These are phyloP conservation scores for Tuber umbilicatum DNA, from an alignment of 495 filamentous ascomycete genomes.

Conservation along the genomic window DNA sequence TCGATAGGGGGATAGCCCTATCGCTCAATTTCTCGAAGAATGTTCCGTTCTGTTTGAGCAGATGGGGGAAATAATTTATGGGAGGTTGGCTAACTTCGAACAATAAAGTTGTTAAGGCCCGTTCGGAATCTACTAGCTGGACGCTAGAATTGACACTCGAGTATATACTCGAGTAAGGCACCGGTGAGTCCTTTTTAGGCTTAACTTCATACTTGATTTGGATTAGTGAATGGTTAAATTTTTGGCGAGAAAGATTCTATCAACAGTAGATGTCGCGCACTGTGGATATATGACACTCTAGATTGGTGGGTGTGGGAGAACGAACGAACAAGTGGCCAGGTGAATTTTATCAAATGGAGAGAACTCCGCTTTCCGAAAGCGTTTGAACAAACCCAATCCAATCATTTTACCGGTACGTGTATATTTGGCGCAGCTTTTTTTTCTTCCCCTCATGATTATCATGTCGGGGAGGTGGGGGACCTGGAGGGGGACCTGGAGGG, in stretches of 20 bases:
- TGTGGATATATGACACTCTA: neutral
- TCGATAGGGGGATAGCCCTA: neutral
- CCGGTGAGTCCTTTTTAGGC: too few relatives aligned
- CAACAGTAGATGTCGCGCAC: conserved; percentile 4
- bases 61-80: too few relatives aligned
- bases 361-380: neutral
- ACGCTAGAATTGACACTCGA: too few relatives aligned
- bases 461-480: neutral
- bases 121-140: too few relatives aligned
- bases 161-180: too few relatives aligned
- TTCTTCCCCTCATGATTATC: neutral
- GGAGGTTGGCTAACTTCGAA: too few relatives aligned
- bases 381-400: neutral
- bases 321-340: neutral
- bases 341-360: neutral
- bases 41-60: too few relatives aligned
- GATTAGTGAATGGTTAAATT: too few relatives aligned
- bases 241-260: neutral
- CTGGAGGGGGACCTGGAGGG: neutral
- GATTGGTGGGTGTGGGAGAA: neutral
- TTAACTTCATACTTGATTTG: too few relatives aligned
- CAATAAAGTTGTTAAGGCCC: too few relatives aligned
- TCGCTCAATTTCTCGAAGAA: neutral
- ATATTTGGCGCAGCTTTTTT: neutral
- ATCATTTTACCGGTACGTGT: too few relatives aligned